A percentile compares a stretch with the other conserved stretches of the same genome.
These are phyloP conservation scores for Jaenimonas drosophilae DNA, from an alignment of 208 protist species.

Conservation along the genomic window DNA sequence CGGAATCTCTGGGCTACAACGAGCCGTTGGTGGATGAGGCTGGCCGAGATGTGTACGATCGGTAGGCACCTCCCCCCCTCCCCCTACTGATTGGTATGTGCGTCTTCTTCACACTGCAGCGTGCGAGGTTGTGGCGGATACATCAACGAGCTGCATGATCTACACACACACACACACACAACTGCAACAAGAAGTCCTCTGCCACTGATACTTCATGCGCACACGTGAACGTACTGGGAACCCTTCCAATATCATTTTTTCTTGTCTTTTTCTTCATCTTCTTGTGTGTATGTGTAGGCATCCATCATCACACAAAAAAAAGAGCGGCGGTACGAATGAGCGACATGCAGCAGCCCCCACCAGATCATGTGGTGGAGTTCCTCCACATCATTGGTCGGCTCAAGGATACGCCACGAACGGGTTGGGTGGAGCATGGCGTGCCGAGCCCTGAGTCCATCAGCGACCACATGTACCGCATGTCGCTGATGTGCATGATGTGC, in stretches of 20 bases:
- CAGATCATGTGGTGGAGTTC: conserved; percentile 39
- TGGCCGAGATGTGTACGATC: conserved; percentile 30
- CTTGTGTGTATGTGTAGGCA: background rate
- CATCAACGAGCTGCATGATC: no score
- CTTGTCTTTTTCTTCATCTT: conserved; percentile 11
- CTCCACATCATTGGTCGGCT: conserved; percentile 69
- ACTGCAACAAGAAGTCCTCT: no score
- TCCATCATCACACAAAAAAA: background rate
- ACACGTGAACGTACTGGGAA: no score
- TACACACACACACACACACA: no score
- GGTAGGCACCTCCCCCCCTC: no score
- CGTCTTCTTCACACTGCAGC: no score
- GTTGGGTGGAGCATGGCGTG: conserved; percentile 82
- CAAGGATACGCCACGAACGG: conserved; percentile 80
- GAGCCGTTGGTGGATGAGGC: conserved; percentile 53
- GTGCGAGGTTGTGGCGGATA: no score
- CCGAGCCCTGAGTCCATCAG: conserved; percentile 70
- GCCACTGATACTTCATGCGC: no score
- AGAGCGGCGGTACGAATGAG: conserved; percentile 4
- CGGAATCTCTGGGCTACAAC: conserved; percentile 58
- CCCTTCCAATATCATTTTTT: conserved; percentile 3
- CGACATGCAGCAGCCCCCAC: conserved; percentile 5
- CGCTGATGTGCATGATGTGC: conserved; percentile 89
- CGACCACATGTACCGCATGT: conserved; percentile 91
- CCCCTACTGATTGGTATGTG: no score